Percentiles rank a stretch among this genome's conserved stretches.
phyloP scores from a whole-genome alignment of 345 rosid genomes.

The Populus tremula region DNA sequence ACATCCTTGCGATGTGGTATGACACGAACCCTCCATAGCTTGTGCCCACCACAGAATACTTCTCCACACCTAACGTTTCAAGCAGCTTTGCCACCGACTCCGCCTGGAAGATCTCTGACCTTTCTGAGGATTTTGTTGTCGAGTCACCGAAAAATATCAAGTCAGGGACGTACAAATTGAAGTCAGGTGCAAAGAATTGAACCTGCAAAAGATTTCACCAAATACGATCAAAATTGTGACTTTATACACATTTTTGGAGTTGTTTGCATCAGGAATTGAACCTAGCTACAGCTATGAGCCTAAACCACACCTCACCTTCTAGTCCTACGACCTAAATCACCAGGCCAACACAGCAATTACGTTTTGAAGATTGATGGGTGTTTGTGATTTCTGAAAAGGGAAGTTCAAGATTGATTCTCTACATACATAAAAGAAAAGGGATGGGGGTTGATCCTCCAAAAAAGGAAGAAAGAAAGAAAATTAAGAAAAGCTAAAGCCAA shows the following conservation, averaged over 20 bases:
- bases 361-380: too few species aligned
- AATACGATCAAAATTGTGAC: too few species aligned
- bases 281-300: too few species aligned
- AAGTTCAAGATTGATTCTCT: too few species aligned
- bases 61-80: conserved; percentile 43
- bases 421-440: too few species aligned
- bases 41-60: conserved; percentile 62
- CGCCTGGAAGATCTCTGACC: conserved; percentile 85
- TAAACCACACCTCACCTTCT: too few species aligned
- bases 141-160: conserved; percentile 76
- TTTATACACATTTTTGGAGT: too few species aligned
- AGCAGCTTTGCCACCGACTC: conserved; percentile 48
- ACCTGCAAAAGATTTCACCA: conserved; percentile 24
- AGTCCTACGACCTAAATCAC: too few species aligned
- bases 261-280: too few species aligned
- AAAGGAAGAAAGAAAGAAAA: not conserved
- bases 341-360: too few species aligned
- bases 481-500: not conserved
- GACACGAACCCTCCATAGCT: conserved; percentile 95
- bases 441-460: not conserved
- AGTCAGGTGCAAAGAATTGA: conserved; percentile 46
- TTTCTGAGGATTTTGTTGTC: conserved; percentile 43
- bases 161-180: conserved; percentile 70
- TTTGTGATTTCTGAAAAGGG: too few species aligned
- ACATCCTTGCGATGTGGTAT: conserved; percentile 68